Conservation (phyloP, 805 yeast species). For the Monosporozyma aquatica region DNA sequence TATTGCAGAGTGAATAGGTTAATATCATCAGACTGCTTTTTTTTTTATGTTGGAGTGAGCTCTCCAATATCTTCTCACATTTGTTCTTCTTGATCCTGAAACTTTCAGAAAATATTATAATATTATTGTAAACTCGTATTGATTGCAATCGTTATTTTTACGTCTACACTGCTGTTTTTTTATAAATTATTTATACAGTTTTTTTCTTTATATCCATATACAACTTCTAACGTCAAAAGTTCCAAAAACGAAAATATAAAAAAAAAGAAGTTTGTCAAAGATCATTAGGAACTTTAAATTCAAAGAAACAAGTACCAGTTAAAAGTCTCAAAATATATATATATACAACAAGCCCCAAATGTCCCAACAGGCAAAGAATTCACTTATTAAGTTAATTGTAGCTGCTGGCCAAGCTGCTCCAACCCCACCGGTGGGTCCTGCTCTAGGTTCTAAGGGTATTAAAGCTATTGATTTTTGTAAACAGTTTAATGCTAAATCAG, state of each 20-base stretch:
- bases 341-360: constrained; percentile 9
- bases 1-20: background rate
- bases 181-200: background rate
- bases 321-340: no score
- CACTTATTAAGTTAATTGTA: constrained; percentile 78
- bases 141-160: no score
- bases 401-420: constrained; percentile 99
- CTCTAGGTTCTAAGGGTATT: constrained; percentile 95
- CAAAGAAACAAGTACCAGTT: no score
- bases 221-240: background rate
- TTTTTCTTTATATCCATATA: background rate
- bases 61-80: no score
- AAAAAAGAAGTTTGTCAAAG: background rate
- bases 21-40: background rate
- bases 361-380: constrained; percentile 42
- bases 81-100: no score
- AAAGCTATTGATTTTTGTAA: constrained; percentile 98
- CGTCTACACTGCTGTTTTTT: no score
- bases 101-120: no score
- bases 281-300: no score
- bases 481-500: constrained; percentile 95
- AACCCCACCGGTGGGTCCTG: constrained; percentile 98
- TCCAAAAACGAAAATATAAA: background rate
- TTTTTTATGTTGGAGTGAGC: no score
- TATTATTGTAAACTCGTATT: no score